Base-by-base conservation (phyloP, 2,329 filamentous ascomycete species). In the Bipolaris victoriae region DNA sequence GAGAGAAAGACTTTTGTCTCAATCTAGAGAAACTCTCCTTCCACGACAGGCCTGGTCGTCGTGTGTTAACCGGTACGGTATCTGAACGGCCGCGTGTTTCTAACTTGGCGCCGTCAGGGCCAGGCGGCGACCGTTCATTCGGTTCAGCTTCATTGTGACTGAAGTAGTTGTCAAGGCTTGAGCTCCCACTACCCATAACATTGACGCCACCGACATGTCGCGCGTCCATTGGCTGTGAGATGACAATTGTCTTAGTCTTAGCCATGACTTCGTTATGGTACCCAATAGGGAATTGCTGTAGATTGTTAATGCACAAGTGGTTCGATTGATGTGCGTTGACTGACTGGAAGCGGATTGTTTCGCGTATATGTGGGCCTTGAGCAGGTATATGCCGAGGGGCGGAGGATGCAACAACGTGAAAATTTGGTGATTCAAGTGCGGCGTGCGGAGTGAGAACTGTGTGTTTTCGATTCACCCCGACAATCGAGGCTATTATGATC, bases 221-320 rank as follows among this genome's bases (percentile, higher is more conserved):
- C 26, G 68, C 71, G 57, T 75, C 66, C 55, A 73, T 73, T 6
- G 72, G 73, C 7, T 58, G 58, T 18, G 72, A 75, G 39, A 76
- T 76, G 16, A 66, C 61, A 22, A 61, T 58, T 33, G 63, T 41
- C 59, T 66, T 73, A 16, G 66, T 54, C 56, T 63, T 65, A 55
- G 64, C 61, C 60, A 65, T 66, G 46, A 46, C 55, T 49, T 44
- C 39, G 31, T 46, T 61, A 39, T 54, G n/a, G 26, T 41, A 15
- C 9, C 53, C 46, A 55, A 55, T 50, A 49, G 49, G 44, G 39
- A 35, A 43, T 36, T 26, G 40, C 35, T 49, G 49, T 39, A 47
- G 18, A 45, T 56, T 49, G 36, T 7, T 60, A 55, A 40, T 39
- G 47, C 45, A 49, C 16, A 41, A 37, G 45, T 54, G 36, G 57